Evolutionary conservation across 805 yeast species (phyloP).

Genomic region (Cyberlindnera sargentensis): DNA sequence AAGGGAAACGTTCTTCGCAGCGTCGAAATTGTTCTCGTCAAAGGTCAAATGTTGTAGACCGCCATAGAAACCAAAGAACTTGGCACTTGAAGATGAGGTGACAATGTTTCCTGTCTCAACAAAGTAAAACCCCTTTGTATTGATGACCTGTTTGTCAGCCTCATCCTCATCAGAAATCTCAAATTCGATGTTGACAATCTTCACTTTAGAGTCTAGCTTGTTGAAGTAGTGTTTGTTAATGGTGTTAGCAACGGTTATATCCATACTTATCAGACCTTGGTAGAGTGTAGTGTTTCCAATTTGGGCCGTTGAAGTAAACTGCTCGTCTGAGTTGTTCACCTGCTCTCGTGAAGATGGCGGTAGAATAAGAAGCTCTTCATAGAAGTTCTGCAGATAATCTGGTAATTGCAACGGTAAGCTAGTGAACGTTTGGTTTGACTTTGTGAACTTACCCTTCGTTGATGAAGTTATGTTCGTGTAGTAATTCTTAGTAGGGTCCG

Average conservation of each 20-base stretch:
- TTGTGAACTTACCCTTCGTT: constrained; percentile 35
- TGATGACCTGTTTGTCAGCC: constrained; percentile 40
- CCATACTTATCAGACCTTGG: constrained; percentile 24
- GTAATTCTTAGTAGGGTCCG: constrained; percentile 13
- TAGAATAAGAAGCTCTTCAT: constrained; percentile 12
- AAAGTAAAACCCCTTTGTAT: constrained; percentile 57
- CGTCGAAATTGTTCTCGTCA: constrained; percentile 36
- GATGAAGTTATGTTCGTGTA: constrained; percentile 44
- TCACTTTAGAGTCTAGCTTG: constrained; percentile 30
- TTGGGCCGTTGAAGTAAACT: too few species aligned
- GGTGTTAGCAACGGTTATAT: constrained; percentile 14
- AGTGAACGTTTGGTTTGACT: constrained; percentile 11
- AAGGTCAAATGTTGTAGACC: constrained; percentile 48
- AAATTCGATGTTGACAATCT: constrained; percentile 30
- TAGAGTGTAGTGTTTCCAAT: constrained; percentile 29
- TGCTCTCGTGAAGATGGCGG: too few species aligned
- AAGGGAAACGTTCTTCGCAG: constrained; percentile 36
- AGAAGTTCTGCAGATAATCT: constrained; percentile 13
- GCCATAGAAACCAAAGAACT: constrained; percentile 54
- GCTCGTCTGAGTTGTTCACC: too few species aligned
- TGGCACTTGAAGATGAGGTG: constrained; percentile 53
- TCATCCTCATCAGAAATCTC: constrained; percentile 39
- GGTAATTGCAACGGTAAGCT: constrained; percentile 20
- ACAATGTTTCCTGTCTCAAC: constrained; percentile 58
- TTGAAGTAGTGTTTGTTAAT: constrained; percentile 22